Evolutionary conservation across 2,329 filamentous ascomycete species (phyloP).

Genomic region (Sclerotinia trifoliorum): DNA sequence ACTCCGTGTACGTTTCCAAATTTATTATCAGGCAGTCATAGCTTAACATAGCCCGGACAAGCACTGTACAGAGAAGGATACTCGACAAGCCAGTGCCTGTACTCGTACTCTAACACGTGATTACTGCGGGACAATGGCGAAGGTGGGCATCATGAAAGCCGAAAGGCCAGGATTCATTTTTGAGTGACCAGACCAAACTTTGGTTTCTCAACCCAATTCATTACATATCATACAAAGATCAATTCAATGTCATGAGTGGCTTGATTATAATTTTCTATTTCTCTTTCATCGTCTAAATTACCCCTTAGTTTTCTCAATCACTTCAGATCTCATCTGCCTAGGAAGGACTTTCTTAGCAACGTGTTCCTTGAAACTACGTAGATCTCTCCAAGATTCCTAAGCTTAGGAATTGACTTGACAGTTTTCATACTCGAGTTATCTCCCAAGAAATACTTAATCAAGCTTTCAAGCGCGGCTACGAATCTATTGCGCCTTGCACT

Average conservation of each 20-base stretch:
- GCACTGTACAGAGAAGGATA: no score
- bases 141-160: neutral
- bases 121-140: neutral
- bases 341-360: slow-evolving; percentile 32
- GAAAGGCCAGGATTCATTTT: slow-evolving; percentile 17
- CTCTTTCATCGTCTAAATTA: slow-evolving; percentile 25
- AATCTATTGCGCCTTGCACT: slow-evolving; percentile 22
- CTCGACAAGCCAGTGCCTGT: no score
- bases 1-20: no score
- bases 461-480: slow-evolving; percentile 23
- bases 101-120: neutral
- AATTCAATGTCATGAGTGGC: slow-evolving; percentile 31
- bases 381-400: slow-evolving; percentile 23
- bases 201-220: neutral
- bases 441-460: slow-evolving; percentile 23
- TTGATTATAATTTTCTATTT: slow-evolving; percentile 21
- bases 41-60: neutral
- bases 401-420: slow-evolving; percentile 23
- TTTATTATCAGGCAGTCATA: neutral
- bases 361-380: slow-evolving; percentile 34
- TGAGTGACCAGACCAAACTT: slow-evolving; percentile 3
- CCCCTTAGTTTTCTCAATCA: neutral
- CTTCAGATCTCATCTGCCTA: slow-evolving; percentile 18
- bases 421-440: slow-evolving; percentile 22
- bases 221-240: neutral